phyloP scores from a whole-genome alignment of 805 yeast genomes.

The Pichia nakasei region DNA sequence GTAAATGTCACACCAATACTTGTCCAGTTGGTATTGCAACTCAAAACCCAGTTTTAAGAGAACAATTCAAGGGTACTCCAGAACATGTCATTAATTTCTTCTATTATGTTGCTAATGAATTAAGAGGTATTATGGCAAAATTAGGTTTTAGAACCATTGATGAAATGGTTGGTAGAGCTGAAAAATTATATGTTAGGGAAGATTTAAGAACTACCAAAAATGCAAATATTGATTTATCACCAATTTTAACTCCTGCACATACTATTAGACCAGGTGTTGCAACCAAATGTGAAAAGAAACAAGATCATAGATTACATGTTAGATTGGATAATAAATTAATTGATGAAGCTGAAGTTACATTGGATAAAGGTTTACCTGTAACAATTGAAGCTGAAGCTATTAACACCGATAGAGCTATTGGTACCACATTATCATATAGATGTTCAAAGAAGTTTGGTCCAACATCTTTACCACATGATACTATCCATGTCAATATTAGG shows the following conservation, averaged over 20 bases:
- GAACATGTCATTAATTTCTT: conserved; percentile 98
- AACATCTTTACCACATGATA: conserved; percentile 88
- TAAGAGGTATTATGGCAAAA: conserved; percentile 87
- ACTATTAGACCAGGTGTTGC: conserved; percentile 95
- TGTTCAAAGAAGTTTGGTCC: conserved; percentile 92
- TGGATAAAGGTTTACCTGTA: conserved; percentile 93
- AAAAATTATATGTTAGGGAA: conserved; percentile 76
- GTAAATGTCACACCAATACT: conserved; percentile 87
- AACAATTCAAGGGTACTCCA: conserved; percentile 92
- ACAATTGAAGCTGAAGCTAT: conserved; percentile 88
- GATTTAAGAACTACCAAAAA: conserved; percentile 83
- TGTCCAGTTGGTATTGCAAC: conserved; percentile 99
- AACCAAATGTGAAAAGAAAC: conserved; percentile 83
- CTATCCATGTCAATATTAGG: conserved; percentile 81
- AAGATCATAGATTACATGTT: conserved; percentile 87
- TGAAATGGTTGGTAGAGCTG: conserved; percentile 98
- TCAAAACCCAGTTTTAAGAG: conserved; percentile 89
- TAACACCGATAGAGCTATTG: conserved; percentile 94
- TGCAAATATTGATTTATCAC: conserved; percentile 83
- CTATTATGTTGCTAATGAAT: conserved; percentile 87
- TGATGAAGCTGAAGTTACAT: conserved; percentile 92
- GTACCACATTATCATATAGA: conserved; percentile 90
- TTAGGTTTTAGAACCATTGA: conserved; percentile 92
- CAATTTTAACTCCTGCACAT: conserved; percentile 95
- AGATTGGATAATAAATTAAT: conserved; percentile 92